Evolutionary conservation across 1,284 basidiomycete genomes (phyloP).

Genomic region (Boletus nobilissimus): DNA sequence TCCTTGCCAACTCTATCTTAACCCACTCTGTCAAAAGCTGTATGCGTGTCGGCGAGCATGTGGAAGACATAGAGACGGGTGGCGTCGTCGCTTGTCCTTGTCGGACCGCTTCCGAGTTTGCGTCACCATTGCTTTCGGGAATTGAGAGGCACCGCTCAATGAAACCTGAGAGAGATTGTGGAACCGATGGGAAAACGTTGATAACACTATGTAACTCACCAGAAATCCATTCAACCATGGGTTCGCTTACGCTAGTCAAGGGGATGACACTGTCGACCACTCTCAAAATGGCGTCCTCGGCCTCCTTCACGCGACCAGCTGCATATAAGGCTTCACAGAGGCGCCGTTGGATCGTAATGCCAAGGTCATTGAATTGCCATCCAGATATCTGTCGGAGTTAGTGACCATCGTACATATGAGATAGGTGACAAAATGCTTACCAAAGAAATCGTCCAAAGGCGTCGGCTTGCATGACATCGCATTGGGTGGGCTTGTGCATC

Average conservation of each 20-base stretch:
- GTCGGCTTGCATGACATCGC: not conserved
- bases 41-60: no score
- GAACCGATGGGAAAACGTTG: no score
- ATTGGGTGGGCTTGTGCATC: not conserved
- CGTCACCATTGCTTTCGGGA: not conserved
- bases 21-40: not conserved
- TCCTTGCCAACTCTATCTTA: not conserved
- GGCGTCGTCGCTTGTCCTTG: not conserved
- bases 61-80: no score
- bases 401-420: no score
- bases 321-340: no score
- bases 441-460: not conserved
- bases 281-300: not conserved
- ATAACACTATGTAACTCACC: not conserved
- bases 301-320: not conserved
- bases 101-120: not conserved
- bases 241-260: no score
- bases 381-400: not conserved
- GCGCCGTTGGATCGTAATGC: no score
- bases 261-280: not conserved
- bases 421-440: no score
- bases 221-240: not conserved
- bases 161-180: not conserved
- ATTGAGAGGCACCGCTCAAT: not conserved
- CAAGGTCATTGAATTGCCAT: not conserved